Base-by-base conservation (phyloP, 2,329 filamentous ascomycete species). In the Fusarium nodosum region DNA sequence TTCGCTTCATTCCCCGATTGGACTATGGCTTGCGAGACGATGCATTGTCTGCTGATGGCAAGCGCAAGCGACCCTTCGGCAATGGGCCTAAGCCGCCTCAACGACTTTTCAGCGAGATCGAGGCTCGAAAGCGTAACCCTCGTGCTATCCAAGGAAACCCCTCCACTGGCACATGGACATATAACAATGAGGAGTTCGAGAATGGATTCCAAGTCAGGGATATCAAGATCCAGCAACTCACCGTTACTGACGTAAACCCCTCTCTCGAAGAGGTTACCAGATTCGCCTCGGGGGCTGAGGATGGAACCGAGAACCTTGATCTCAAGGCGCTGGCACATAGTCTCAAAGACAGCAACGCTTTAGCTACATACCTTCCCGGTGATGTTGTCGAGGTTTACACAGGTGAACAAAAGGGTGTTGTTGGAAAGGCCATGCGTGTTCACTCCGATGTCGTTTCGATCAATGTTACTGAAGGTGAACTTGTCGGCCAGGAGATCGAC, bases 381-480 rank as follows among this genome's bases (percentile, higher is more conserved):
- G 96, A 99, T 78, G 90, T 94, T n/a, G 94, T 99, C 24, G 95
- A 98, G 79, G 93, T 99, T 44, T 98, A 94, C 79, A 90, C 94
- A 60, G 96, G 96, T 70, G 96, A 99, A 81, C 96, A 99, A 77
- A 93, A 92, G 76, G 96, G 96, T 54, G 91, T 98, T 16, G 86
- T 93, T 33, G 96, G 96, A 74, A 93, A 90, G 73, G 94, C 93
- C 2, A 89, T 92, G 50, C 93, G 93, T 44, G 94, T 97, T 10
- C 92, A 93, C 58, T 92, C 92, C 41, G 94, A 98, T 74, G 97
- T 99, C 76, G 93, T 99, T 54, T 95, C 93, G 8, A 88, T 99
- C 75, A 85, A 88, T 62, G 94, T 98, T 18, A 91, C 89, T 2
- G 91, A 97, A 75, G 96, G 96, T 47, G 91, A 92, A 41, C 84